Evolutionary conservation across 2,329 filamentous ascomycete genomes (phyloP), one percentile per base, ranked within the genome.

Genomic region (Diaporthe humulicola): DNA sequence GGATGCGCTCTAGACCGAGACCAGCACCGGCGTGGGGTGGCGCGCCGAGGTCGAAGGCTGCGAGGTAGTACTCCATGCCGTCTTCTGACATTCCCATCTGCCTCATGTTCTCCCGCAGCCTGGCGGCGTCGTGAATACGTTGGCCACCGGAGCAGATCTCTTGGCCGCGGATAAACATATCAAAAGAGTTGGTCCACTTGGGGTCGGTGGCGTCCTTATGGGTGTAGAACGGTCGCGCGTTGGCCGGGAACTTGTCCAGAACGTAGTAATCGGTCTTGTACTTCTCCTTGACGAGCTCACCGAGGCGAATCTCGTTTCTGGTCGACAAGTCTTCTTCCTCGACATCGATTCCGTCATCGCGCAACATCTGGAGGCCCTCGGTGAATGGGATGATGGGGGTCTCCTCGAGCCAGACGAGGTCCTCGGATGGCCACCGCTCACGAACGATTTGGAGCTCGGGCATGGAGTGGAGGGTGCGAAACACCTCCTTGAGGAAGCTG

Each of bases 61-160:
- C 90, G 77, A 98, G 90, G 82, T 98, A 98, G 71, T 98, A 95
- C 74, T 96, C 93, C 94, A 98, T 96, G 10, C 91, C 90, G n/a
- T 91, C 89, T 2, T 95, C 94, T 36, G 94, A 89, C 74, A 98
- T 93, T 75, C 95, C 95, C 64, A 91, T 89, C 64, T 90, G 90
- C 75, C 89, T 88, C 93, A 98, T 95, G 81, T 93, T 94, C 79
- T 93, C 89, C 58, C 93, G 89, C n/a, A 98, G 87, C 81, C 94
- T 89, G 6, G 88, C 85, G 0, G 94, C 90, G 76, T 97, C 92
- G 82, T 98, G 94, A 77, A 98, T 97, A 90, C 96, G 95, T 84
- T 98, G 96, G 10, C 96, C 96, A 79, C 96, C 96, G 1, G 95
- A 96, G 60, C 96, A 92, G 74, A 98, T 97, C 83, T 98, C 96